These are phyloP conservation scores for Gaultheria prostrata DNA, from an alignment of 148 eudicot genomes.

Conservation along the genomic window DNA sequence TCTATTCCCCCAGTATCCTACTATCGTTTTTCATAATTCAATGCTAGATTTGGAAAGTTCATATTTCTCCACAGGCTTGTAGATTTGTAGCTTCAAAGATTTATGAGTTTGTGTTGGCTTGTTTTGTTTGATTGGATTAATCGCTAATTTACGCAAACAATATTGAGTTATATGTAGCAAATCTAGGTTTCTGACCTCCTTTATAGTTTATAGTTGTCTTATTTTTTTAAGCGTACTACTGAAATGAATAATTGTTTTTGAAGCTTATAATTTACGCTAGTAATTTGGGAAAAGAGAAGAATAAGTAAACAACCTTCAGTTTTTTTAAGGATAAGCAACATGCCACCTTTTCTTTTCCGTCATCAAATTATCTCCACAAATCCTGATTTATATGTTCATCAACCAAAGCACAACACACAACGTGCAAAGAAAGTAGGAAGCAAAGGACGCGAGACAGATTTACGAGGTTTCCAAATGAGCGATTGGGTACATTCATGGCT, in stretches of 20 bases:
- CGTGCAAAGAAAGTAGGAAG: neutral
- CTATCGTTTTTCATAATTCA: no score
- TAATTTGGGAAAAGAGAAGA: neutral
- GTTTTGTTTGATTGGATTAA: neutral
- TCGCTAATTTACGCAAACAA: neutral
- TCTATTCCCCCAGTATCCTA: no score
- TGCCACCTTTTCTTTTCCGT: neutral
- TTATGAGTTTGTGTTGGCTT: neutral
- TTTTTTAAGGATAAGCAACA: neutral
- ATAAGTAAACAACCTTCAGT: neutral
- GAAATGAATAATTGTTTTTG: neutral
- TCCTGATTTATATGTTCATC: neutral
- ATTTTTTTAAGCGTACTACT: neutral
- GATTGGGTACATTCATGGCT: neutral
- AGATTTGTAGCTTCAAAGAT: neutral
- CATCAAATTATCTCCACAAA: no score
- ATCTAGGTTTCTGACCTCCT: neutral
- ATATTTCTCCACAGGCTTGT: neutral
- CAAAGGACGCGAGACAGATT: neutral
- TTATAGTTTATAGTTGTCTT: neutral
- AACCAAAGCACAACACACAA: neutral
- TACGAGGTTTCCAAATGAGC: no score
- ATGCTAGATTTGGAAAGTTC: no score
- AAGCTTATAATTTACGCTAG: neutral
- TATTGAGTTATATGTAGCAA: neutral